phyloP scores from a whole-genome alignment of 495 filamentous ascomycete genomes.

The Aspergillus kassunensis region DNA sequence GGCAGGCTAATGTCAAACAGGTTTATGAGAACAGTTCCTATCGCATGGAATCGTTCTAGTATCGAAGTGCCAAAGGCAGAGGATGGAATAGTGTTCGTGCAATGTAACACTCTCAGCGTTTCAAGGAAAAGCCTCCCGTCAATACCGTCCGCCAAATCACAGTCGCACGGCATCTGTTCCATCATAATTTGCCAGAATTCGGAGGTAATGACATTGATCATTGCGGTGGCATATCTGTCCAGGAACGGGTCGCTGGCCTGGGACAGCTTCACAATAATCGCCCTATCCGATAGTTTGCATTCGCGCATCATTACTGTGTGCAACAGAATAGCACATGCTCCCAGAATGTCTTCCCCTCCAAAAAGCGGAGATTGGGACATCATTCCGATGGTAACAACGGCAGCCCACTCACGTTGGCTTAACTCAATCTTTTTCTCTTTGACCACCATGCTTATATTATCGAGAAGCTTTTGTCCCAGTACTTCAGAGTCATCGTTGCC shows the following conservation, averaged over 20 bases:
- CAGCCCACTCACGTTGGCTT: constrained; percentile 10
- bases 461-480: neutral
- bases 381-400: neutral
- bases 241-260: neutral
- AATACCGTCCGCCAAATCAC: constrained; percentile 58
- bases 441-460: neutral
- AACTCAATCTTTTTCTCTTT: neutral
- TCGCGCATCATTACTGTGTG: constrained; percentile 13
- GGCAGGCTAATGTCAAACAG: constrained; percentile 1
- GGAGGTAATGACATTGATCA: constrained; percentile 1
- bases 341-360: neutral
- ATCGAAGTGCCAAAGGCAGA: neutral
- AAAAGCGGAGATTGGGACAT: neutral
- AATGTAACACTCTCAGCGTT: neutral
- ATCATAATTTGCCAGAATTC: constrained; percentile 14
- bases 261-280: neutral
- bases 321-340: constrained; percentile 10
- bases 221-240: neutral
- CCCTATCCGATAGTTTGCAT: constrained; percentile 11
- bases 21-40: neutral
- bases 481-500: neutral
- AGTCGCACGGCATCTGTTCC: constrained; percentile 17
- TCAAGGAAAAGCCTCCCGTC: constrained; percentile 58
- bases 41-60: neutral
- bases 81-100: neutral